A percentile compares a stretch with the other conserved stretches of the same genome.
These are phyloP conservation scores for Staphylotrichum tortipilum DNA, from an alignment of 495 filamentous ascomycete genomes.

Conservation along the genomic window DNA sequence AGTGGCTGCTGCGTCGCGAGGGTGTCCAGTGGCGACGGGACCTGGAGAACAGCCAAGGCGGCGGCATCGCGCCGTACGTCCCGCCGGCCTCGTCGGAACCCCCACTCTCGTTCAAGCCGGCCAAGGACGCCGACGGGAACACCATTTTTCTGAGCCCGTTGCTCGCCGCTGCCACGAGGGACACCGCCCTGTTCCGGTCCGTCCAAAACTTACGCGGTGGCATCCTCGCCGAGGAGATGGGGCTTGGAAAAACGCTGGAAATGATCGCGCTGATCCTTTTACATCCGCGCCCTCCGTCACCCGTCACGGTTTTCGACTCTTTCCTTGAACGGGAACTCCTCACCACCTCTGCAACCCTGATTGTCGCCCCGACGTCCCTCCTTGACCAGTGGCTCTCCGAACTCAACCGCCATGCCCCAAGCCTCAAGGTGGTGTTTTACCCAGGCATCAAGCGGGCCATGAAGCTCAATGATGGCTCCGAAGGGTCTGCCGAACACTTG, in stretches of 20 bases:
- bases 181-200: constrained; percentile 39
- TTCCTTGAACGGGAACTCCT: constrained; percentile 31
- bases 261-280: constrained; percentile 66
- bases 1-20: constrained; percentile 40
- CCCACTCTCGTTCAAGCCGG: constrained; percentile 10
- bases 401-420: constrained; percentile 51
- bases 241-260: constrained; percentile 90
- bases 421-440: constrained; percentile 33
- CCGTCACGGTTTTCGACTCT: constrained; percentile 13
- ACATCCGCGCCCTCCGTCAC: constrained; percentile 36
- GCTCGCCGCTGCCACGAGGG: constrained; percentile 50
- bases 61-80: constrained; percentile 9
- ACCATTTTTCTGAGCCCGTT: constrained; percentile 48
- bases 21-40: constrained; percentile 27
- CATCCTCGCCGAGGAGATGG: constrained; percentile 91
- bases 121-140: constrained; percentile 26
- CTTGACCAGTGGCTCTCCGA: constrained; percentile 84
- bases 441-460: constrained; percentile 38
- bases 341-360: constrained; percentile 61
- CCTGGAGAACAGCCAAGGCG: background rate
- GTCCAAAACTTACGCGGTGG: constrained; percentile 49
- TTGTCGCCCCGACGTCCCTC: constrained; percentile 76
- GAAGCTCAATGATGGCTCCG: constrained; percentile 14
- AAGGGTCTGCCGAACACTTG: constrained; percentile 43
- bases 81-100: background rate